phyloP scores from a whole-genome alignment of 1,139 yeast species.

The Hemisphaericaspora xylofermentans region DNA sequence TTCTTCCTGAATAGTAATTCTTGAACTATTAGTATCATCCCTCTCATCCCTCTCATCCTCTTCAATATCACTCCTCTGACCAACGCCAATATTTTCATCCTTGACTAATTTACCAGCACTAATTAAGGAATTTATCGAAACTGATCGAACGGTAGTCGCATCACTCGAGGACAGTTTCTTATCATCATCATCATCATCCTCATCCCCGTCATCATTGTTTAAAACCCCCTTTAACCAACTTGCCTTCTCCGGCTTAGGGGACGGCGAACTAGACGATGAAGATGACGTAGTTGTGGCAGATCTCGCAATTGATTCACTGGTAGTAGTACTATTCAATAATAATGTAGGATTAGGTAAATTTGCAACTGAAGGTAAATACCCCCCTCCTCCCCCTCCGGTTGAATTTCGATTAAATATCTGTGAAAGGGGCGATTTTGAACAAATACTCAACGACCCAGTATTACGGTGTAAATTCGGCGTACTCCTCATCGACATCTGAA shows the following conservation, averaged over 20 bases:
- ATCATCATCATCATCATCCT: neutral
- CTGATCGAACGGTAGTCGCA: neutral
- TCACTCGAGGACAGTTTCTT: neutral
- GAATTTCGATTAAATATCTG: slow-evolving; percentile 9
- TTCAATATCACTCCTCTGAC: neutral
- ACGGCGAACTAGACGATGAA: neutral
- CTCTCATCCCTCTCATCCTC: neutral
- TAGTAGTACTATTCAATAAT: neutral
- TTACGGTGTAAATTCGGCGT: slow-evolving; percentile 4
- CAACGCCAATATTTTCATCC: no score
- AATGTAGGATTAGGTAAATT: slow-evolving; percentile 7
- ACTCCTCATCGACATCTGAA: slow-evolving; percentile 27
- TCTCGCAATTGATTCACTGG: slow-evolving; percentile 1
- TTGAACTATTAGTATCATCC: neutral
- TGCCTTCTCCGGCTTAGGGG: slow-evolving; percentile 4
- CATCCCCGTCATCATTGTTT: slow-evolving; percentile 11
- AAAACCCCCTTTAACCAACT: slow-evolving; percentile 18
- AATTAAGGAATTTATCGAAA: neutral
- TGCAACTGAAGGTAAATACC: slow-evolving; percentile 8
- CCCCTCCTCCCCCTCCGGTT: slow-evolving; percentile 3
- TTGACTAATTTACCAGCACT: no score
- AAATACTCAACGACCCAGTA: slow-evolving; percentile 7
- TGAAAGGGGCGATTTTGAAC: slow-evolving; percentile 12
- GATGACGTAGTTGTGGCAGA: neutral
- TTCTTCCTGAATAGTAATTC: neutral